Conservation (phyloP, 2,329 filamentous ascomycete species). For the Xylariaceae sp. region DNA sequence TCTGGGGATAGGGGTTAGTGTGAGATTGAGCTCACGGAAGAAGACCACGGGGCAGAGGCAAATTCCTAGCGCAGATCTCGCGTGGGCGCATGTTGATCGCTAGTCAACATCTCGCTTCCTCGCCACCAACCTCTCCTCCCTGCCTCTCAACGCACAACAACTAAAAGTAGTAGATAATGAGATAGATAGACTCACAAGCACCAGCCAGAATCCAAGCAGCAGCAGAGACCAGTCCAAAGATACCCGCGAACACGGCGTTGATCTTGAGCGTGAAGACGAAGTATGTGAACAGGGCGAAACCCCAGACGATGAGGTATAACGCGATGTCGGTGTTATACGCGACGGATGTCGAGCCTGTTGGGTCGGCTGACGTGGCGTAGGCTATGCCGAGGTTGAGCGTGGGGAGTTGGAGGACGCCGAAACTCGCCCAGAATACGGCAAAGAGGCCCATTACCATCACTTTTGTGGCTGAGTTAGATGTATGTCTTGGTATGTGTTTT, state of each 20-base stretch:
- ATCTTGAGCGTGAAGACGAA: slow-evolving; percentile 49
- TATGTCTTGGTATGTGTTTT: background rate
- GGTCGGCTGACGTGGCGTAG: slow-evolving; percentile 40
- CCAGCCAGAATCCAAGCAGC: slow-evolving; percentile 43
- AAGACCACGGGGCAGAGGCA: no score
- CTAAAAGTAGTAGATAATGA: background rate
- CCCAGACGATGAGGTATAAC: slow-evolving; percentile 48
- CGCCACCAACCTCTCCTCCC: background rate
- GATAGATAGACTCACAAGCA: slow-evolving; percentile 30
- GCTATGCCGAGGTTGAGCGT: slow-evolving; percentile 42
- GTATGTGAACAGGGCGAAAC: slow-evolving; percentile 48
- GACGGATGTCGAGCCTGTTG: slow-evolving; percentile 38
- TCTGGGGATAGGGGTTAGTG: slow-evolving; percentile 1
- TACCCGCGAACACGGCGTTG: slow-evolving; percentile 45
- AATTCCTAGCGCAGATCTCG: background rate
- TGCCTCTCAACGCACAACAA: background rate
- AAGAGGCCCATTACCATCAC: slow-evolving; percentile 37
- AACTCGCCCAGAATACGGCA: slow-evolving; percentile 46
- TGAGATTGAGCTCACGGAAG: background rate
- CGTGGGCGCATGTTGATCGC: background rate
- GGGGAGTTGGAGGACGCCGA: slow-evolving; percentile 48
- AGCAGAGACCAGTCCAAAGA: slow-evolving; percentile 44
- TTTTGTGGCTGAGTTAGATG: background rate
- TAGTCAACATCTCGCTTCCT: background rate
- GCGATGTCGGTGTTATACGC: slow-evolving; percentile 47